phyloP scores from a whole-genome alignment of 805 yeast genomes.

The Cyberlindnera misumaiensis region DNA sequence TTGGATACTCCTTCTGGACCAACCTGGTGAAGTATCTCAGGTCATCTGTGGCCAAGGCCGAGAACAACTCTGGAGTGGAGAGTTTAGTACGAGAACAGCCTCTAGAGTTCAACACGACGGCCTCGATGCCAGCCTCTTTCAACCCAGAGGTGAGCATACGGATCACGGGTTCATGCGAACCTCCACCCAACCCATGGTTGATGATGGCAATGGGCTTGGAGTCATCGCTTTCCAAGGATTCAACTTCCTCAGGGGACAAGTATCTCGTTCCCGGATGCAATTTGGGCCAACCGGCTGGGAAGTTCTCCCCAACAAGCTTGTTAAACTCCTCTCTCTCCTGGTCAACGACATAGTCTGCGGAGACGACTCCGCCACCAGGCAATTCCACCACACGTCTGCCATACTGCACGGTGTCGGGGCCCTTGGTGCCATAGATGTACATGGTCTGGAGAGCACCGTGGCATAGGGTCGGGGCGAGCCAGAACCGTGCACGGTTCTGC shows the following conservation, averaged over 20 bases:
- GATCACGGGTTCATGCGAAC: conserved; percentile 69
- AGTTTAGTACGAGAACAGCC: conserved; percentile 75
- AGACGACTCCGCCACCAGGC: conserved; percentile 63
- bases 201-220: conserved; percentile 52
- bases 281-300: conserved; percentile 47
- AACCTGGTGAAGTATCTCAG: conserved; percentile 50
- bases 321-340: conserved; percentile 18
- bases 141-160: conserved; percentile 45
- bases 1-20: conserved; percentile 46
- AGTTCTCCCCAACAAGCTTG: conserved; percentile 32
- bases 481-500: conserved; percentile 39
- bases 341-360: conserved; percentile 66
- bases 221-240: conserved; percentile 26
- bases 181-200: conserved; percentile 73
- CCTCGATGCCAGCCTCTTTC: conserved; percentile 42
- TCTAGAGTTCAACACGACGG: conserved; percentile 59
- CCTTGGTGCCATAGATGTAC: conserved; percentile 49
- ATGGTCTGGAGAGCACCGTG: conserved; percentile 77
- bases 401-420: conserved; percentile 57
- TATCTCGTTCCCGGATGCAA: conserved; percentile 67
- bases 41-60: conserved; percentile 67
- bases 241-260: conserved; percentile 39
- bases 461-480: conserved; percentile 56
- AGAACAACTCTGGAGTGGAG: conserved; percentile 59
- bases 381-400: conserved; percentile 60